Percentiles rank a stretch among this genome's conserved stretches.
These are phyloP conservation scores for Hsuehochloa calcarea DNA, from an alignment of 176 grass and related monocot genomes.

Conservation along the genomic window DNA sequence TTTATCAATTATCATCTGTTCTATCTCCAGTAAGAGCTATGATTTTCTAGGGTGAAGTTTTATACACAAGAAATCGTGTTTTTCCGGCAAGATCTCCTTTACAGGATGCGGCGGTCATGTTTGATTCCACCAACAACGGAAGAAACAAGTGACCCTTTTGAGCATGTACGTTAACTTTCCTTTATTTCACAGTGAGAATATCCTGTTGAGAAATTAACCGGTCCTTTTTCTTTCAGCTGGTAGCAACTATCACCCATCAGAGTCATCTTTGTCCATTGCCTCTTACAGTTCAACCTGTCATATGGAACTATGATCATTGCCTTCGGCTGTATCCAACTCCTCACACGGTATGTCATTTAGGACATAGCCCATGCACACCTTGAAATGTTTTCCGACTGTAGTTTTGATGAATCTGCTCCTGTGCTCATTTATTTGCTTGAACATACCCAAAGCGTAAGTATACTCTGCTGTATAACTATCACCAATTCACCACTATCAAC, in stretches of 20 bases:
- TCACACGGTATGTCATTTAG: conserved; percentile 61
- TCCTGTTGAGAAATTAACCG: neutral
- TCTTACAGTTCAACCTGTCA: conserved; percentile 89
- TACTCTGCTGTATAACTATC: neutral
- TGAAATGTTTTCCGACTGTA: neutral
- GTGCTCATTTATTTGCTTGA: conserved; percentile 27
- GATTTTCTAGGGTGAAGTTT: conserved; percentile 72
- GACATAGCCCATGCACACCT: neutral
- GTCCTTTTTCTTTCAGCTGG: conserved; percentile 60
- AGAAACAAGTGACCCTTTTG: conserved; percentile 93
- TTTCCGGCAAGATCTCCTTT: conserved; percentile 94
- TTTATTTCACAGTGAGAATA: neutral
- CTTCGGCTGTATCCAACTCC: conserved; percentile 92
- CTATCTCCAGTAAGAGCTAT: conserved; percentile 22
- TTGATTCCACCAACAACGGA: conserved; percentile 74
- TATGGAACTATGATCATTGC: conserved; percentile 99
- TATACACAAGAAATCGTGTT: conserved; percentile 98
- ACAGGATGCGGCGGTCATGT: conserved; percentile 86
- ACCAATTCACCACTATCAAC: neutral
- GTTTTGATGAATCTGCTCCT: conserved; percentile 19
- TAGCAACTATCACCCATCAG: conserved; percentile 95
- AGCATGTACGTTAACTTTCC: conserved; percentile 55
- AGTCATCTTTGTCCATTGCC: conserved; percentile 98
- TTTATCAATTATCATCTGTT: conserved; percentile 21
- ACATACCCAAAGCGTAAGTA: neutral